A percentile compares a stretch with the other conserved stretches of the same genome.
Conservation (phyloP, 2,329 filamentous ascomycete species). For the Blumeriella jaapii region DNA sequence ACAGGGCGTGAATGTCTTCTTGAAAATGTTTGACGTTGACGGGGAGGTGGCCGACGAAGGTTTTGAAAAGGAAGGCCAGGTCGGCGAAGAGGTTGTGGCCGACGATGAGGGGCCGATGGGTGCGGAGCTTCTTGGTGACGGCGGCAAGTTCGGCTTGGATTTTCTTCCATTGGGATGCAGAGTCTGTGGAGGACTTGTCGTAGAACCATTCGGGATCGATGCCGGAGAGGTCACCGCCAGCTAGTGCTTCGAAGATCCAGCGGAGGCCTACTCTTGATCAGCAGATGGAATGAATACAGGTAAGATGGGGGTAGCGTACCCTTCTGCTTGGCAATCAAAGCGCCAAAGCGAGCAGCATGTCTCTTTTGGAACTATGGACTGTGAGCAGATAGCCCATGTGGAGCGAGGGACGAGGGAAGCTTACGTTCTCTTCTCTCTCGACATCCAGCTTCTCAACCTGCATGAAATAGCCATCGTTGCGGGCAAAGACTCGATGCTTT, state of each 20-base stretch:
- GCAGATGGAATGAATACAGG: no score
- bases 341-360: constrained; percentile 12
- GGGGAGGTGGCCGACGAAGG: constrained; percentile 48
- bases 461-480: constrained; percentile 23
- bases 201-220: constrained; percentile 29
- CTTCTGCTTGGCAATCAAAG: constrained; percentile 17
- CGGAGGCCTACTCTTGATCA: constrained; percentile 24
- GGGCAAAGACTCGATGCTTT: constrained; percentile 15
- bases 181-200: constrained; percentile 28
- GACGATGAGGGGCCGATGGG: constrained; percentile 34
- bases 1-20: constrained; percentile 34
- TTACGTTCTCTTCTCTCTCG: constrained; percentile 20
- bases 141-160: constrained; percentile 29
- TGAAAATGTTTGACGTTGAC: constrained; percentile 41
- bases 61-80: constrained; percentile 50
- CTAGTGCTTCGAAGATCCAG: constrained; percentile 26
- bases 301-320: constrained; percentile 17
- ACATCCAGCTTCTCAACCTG: constrained; percentile 22
- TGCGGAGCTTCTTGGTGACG: constrained; percentile 21
- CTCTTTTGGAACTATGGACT: constrained; percentile 11
- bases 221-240: constrained; percentile 21
- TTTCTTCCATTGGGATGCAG: constrained; percentile 23
- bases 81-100: constrained; percentile 57
- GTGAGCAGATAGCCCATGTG: not conserved
- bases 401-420: not conserved